Evolutionary conservation across 2,329 filamentous ascomycete genomes (phyloP), one percentile per base, ranked within the genome.

Genomic region (Pseudonectria foliicola): DNA sequence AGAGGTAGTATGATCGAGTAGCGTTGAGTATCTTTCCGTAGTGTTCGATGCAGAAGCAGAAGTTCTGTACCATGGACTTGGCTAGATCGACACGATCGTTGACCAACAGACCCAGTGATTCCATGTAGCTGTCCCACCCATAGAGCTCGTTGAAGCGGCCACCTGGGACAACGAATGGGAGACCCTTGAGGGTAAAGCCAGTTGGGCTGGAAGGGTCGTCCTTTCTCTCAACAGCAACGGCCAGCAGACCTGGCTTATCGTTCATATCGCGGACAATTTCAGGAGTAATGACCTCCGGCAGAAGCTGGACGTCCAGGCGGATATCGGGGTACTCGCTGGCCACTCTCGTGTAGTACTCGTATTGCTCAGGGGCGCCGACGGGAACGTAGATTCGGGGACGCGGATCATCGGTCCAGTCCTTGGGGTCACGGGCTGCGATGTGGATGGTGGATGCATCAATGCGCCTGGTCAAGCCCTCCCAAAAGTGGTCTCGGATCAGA

Each of bases 61-160:
- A 96, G 66, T 98, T 94, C 51, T 77, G 71, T 33, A 96, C 89
- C 87, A 98, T 96, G 32, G 82, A 76, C 67, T 95, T 95, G 48
- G 88, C 88, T 36, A 96, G 67, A 52, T 95, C 80, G 14, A 87
- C 79, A 39, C 85, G 80, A 56, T 92, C 85, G 55, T 90, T 87
- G 49, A 87, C 77, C 39, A 96, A 68, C 39, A 98, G 72, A 13
- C 92, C 92, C 3, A 96, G 70, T 5, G 90, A 92, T 59, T 90
- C 86, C 88, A 98, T 96, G 68, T 96, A 98, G 59, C 88, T 95
- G 63, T 98, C 92, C 92, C 92, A 98, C 30, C 90, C 90, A 57
- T 98, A 98, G 14, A 98, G 66, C 61, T 98, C 92, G 62, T 98
- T 98, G 78, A 98, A 98, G 21, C 92, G 79, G 15, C 92, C 92